Percentiles rank a stretch among this genome's conserved stretches.
These are phyloP conservation scores for Phyllostachys edulis DNA, from an alignment of 176 grass and related monocot species.

Conservation along the genomic window DNA sequence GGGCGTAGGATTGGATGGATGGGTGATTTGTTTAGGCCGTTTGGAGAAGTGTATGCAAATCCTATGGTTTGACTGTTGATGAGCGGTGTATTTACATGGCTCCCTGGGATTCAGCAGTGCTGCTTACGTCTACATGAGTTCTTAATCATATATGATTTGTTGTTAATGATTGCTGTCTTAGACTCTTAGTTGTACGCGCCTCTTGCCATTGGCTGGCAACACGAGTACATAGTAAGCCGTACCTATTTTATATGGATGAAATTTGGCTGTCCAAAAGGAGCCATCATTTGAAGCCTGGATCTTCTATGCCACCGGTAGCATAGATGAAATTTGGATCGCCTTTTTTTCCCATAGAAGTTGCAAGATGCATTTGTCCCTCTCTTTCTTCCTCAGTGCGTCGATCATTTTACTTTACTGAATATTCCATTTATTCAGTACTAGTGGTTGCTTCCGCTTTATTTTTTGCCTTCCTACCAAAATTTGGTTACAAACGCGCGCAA, in stretches of 20 bases:
- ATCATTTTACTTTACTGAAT: background rate
- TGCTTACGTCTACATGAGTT: background rate
- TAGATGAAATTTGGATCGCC: background rate
- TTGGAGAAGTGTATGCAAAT: background rate
- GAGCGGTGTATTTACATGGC: background rate
- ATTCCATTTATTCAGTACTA: background rate
- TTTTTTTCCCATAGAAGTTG: background rate
- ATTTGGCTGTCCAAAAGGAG: background rate
- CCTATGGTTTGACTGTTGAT: background rate
- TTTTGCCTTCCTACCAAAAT: background rate
- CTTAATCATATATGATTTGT: conserved; percentile 13
- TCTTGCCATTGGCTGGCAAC: conserved; percentile 47
- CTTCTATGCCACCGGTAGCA: background rate
- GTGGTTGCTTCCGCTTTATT: background rate
- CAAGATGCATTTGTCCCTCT: background rate
- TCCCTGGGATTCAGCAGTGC: background rate
- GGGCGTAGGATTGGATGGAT: conserved; percentile 6
- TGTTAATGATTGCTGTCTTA: conserved; percentile 24
- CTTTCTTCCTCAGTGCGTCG: background rate
- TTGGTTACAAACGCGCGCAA: background rate
- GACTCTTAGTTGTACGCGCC: background rate
- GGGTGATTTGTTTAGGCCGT: background rate
- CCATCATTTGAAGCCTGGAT: conserved; percentile 16
- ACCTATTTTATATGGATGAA: background rate
- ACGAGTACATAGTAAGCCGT: conserved; percentile 32